A percentile compares a stretch with the other conserved stretches of the same genome.
These are phyloP conservation scores for Lindgomyces ingoldianus DNA, from an alignment of 495 filamentous ascomycete species.

Conservation along the genomic window DNA sequence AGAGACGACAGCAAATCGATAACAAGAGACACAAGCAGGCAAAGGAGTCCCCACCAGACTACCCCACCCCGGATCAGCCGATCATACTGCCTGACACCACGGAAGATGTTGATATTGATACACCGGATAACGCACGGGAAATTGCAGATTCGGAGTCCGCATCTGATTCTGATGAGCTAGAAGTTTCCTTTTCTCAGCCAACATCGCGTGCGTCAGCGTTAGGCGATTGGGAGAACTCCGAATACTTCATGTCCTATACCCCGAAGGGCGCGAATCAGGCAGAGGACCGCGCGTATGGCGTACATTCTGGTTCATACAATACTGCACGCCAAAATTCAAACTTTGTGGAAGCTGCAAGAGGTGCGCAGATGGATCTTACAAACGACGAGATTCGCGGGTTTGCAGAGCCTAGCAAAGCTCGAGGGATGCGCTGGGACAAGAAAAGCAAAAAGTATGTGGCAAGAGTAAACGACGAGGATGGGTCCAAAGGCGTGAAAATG, in stretches of 20 bases:
- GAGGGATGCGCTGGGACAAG: constrained; percentile 93
- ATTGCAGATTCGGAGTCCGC: constrained; percentile 32
- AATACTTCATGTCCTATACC: constrained; percentile 94
- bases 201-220: constrained; percentile 40
- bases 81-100: constrained; percentile 35
- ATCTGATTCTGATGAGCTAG: constrained; percentile 57
- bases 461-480: constrained; percentile 89
- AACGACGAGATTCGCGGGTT: constrained; percentile 77
- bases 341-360: constrained; percentile 81
- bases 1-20: constrained; percentile 61
- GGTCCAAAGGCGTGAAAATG: constrained; percentile 78
- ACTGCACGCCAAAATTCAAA: constrained; percentile 57
- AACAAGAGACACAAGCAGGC: constrained; percentile 48
- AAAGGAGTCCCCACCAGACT: constrained; percentile 1
- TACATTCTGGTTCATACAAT: constrained; percentile 71
- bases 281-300: constrained; percentile 88
- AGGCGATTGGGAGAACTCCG: constrained; percentile 71
- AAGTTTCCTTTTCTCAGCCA: constrained; percentile 75
- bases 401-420: constrained; percentile 65
- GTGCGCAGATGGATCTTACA: constrained; percentile 82
- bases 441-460: constrained; percentile 92
- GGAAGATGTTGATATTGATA: constrained; percentile 26
- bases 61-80: constrained; percentile 22
- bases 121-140: constrained; percentile 5
- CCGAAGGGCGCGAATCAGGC: constrained; percentile 72